Evolutionary conservation across 108 stramenopile species (phyloP), one percentile per base, ranked within the genome.

Genomic region (Nitzschia sp.): DNA sequence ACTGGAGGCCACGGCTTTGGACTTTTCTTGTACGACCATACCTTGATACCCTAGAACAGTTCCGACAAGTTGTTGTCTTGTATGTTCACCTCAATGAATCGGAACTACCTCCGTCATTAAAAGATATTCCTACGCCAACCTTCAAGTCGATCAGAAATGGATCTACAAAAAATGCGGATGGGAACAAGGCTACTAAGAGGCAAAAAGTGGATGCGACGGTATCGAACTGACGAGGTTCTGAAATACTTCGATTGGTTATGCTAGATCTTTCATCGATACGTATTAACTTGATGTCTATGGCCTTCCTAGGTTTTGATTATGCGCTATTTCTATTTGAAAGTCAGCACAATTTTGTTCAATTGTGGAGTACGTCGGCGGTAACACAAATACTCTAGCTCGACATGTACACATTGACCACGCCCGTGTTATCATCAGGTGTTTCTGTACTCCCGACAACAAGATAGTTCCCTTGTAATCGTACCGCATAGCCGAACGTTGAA

Each of bases 11-110:
- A 2, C 77, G 78, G 10, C 48, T 86, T 17, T 86, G 85, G 85
- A 57, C 73, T 0, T 81, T 86, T 54, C 61, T 86, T 21, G 82
- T 79, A 17, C 80, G 85, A 53, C 78, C 85, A 17, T 86, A 76
- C 62, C 26, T 86, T 14, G 46, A 65, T 21, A 73, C 21, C 24
- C 24, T 79, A 25, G 66, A 81, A 38, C 85, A 86, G 43, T 86
- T 81, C 72, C 71, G 85, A 39, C 51, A 73, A 48, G 70, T 86
- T 44, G 44, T 86, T 22, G 77, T 69, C 2, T 61, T 86, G 24
- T 86, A 83, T 67, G 77, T 71, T 7, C 61, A 79, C 54, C 69
- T 80, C 21, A 73, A 63, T 25, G 58, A 64, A 17, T 70, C 69
- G 37, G 51, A 59, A 24, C 20, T 70, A 38, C 69, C 69, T 0